phyloP scores from a whole-genome alignment of 805 yeast genomes.

The Maudiozyma bulderi region DNA sequence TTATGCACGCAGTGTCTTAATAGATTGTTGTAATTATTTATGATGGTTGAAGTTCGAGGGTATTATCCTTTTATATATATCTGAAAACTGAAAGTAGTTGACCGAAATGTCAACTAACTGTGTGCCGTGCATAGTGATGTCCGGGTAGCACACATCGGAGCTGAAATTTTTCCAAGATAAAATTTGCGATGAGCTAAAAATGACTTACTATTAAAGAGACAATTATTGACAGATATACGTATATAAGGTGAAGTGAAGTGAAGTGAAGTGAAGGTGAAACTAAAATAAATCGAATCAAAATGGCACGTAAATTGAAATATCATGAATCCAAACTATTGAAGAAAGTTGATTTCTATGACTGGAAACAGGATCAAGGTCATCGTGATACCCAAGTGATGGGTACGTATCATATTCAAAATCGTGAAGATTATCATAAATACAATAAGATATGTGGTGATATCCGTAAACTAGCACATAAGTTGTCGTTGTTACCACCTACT shows the following conservation, averaged over 20 bases:
- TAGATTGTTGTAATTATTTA: background rate
- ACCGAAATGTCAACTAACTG: too few species aligned
- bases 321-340: conserved; percentile 92
- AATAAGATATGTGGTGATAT: conserved; percentile 89
- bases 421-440: conserved; percentile 93
- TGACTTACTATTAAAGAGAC: too few species aligned
- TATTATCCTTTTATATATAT: too few species aligned
- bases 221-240: background rate
- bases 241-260: background rate
- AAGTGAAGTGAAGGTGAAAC: background rate
- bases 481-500: conserved; percentile 74
- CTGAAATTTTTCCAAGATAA: too few species aligned
- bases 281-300: conserved; percentile 18
- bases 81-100: too few species aligned
- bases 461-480: conserved; percentile 74
- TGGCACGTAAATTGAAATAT: conserved; percentile 84
- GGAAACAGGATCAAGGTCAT: conserved; percentile 95
- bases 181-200: too few species aligned
- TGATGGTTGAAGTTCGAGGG: too few species aligned
- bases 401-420: conserved; percentile 82
- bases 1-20: background rate
- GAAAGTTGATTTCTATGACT: conserved; percentile 92
- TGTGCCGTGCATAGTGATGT: too few species aligned
- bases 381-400: conserved; percentile 96
- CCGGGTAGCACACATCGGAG: too few species aligned